Percentiles rank a stretch among this genome's conserved stretches.
Evolutionary conservation across 1,284 basidiomycete species (phyloP).

Genomic region (Pseudozyma tsukubaensis): DNA sequence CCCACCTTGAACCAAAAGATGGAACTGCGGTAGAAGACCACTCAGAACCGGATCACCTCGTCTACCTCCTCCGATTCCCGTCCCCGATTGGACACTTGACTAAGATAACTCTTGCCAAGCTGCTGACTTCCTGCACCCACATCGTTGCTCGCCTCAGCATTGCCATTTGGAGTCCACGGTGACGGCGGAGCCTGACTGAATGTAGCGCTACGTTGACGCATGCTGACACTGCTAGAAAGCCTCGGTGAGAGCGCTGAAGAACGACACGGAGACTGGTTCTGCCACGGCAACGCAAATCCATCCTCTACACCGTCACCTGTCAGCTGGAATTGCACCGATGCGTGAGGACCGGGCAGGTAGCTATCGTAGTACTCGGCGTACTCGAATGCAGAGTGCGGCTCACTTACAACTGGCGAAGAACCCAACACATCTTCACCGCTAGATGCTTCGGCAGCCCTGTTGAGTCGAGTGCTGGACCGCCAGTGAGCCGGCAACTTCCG

Average conservation of each 20-base stretch:
- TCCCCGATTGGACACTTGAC: background rate
- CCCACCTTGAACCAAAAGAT: too few relatives aligned
- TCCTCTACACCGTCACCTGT: background rate
- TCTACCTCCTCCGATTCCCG: slow-evolving; percentile 14
- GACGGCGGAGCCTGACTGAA: slow-evolving; percentile 1
- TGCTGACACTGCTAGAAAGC: slow-evolving; percentile 2
- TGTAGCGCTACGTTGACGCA: slow-evolving; percentile 33
- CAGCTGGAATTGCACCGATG: background rate
- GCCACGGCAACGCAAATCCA: slow-evolving; percentile 11
- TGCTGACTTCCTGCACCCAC: background rate
- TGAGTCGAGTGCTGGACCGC: slow-evolving; percentile 15
- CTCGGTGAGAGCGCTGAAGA: slow-evolving; percentile 34
- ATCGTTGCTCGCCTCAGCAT: background rate
- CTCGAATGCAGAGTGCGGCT: slow-evolving; percentile 31
- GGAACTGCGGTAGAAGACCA: background rate
- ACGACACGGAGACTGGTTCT: slow-evolving; percentile 19
- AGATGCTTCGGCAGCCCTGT: background rate
- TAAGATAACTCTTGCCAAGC: slow-evolving; percentile 4
- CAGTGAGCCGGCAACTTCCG: slow-evolving; percentile 15
- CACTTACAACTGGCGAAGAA: slow-evolving; percentile 20
- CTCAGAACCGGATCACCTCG: slow-evolving; percentile 32
- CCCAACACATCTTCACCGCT: background rate
- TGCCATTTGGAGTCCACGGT: slow-evolving; percentile 2
- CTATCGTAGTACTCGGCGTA: slow-evolving; percentile 28
- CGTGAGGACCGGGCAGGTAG: slow-evolving; percentile 4